Conservation (phyloP, 768 basidiomycete species). For the Hortiboletus flavorubellus region DNA sequence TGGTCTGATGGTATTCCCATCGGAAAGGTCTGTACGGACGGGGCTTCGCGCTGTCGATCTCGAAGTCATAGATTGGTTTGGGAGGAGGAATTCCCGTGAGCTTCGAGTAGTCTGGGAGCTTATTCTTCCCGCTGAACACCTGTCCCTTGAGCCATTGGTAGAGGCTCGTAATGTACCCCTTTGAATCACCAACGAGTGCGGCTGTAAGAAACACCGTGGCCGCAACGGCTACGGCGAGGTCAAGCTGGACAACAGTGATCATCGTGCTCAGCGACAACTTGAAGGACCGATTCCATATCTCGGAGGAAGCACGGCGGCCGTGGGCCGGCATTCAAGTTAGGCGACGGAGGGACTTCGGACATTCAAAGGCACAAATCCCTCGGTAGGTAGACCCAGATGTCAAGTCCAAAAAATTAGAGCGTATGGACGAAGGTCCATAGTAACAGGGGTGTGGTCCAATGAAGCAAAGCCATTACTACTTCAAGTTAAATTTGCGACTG, state of each 20-base stretch:
- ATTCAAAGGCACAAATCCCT: too few species aligned
- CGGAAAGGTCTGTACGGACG: constrained; percentile 56
- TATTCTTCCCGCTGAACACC: constrained; percentile 3
- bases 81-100: constrained; percentile 45
- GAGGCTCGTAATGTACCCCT: not conserved
- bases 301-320: too few species aligned
- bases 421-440: too few species aligned
- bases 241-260: not conserved
- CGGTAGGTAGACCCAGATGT: too few species aligned
- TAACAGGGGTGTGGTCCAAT: too few species aligned
- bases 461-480: too few species aligned
- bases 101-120: constrained; percentile 38
- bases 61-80: constrained; percentile 39
- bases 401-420: too few species aligned
- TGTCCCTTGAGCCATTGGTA: constrained; percentile 7
- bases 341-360: too few species aligned
- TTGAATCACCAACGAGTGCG: not conserved
- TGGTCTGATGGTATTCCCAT: constrained; percentile 56
- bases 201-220: constrained; percentile 1
- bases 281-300: not conserved
- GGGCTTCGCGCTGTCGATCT: constrained; percentile 41
- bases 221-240: not conserved
- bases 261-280: constrained; percentile 6
- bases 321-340: too few species aligned
- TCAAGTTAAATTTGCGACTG: too few species aligned